Evolutionary conservation across 2,329 filamentous ascomycete genomes (phyloP).

Genomic region (Bipolaris victoriae): DNA sequence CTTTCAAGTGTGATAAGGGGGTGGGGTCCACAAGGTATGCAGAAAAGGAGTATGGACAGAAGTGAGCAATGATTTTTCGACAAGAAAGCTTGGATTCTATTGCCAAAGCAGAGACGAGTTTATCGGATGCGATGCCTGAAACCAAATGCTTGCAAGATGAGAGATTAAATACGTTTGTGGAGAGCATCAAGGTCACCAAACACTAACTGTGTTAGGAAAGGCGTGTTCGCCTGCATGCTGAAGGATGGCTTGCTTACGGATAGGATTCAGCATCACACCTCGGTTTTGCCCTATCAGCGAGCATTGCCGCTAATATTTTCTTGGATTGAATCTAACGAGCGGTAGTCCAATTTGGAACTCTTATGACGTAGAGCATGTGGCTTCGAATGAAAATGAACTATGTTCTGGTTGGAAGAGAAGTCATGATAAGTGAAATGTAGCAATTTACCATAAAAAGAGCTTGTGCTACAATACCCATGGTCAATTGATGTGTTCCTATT

Average conservation of each 20-base stretch:
- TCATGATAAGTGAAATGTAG: too few relatives aligned
- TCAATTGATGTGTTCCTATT: neutral
- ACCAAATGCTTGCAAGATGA: neutral
- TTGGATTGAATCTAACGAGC: neutral
- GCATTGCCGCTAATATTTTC: neutral
- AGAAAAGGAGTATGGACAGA: constrained; percentile 15
- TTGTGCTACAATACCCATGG: too few relatives aligned
- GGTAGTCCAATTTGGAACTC: neutral
- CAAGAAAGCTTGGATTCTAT: neutral
- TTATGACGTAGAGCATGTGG: neutral
- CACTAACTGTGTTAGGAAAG: constrained; percentile 13
- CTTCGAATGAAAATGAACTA: too few relatives aligned
- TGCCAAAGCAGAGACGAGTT: neutral
- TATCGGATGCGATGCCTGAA: neutral
- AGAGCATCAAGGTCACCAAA: neutral
- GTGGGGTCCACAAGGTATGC: neutral
- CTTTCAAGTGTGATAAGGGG: constrained; percentile 2
- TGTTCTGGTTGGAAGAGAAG: too few relatives aligned
- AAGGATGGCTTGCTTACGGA: neutral
- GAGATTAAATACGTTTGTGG: constrained; percentile 1
- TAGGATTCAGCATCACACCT: neutral
- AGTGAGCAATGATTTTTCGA: neutral
- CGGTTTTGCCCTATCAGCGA: neutral
- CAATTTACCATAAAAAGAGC: too few relatives aligned
- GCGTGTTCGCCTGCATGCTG: constrained; percentile 8